Evolutionary conservation across 2,329 filamentous ascomycete species (phyloP).

Genomic region (Ophiocordyceps camponoti-floridani): DNA sequence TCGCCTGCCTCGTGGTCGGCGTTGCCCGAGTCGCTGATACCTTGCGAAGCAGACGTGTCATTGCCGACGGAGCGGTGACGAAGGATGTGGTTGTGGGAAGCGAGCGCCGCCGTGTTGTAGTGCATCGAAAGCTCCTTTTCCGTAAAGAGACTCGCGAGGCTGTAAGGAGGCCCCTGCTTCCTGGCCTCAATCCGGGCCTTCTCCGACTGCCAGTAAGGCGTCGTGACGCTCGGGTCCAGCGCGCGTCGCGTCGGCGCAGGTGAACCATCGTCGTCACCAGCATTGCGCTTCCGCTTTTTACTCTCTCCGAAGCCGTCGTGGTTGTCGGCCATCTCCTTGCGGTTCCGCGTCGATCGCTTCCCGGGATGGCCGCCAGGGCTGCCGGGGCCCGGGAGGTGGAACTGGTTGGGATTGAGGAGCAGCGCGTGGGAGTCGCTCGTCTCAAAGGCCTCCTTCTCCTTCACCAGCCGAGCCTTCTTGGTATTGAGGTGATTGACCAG

Average conservation of each 20-base stretch:
- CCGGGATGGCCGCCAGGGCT: slow-evolving; percentile 45
- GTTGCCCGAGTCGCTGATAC: slow-evolving; percentile 30
- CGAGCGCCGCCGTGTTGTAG: slow-evolving; percentile 43
- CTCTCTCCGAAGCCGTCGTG: slow-evolving; percentile 32
- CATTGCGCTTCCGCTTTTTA: slow-evolving; percentile 46
- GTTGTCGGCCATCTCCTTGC: slow-evolving; percentile 39
- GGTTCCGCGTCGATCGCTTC: slow-evolving; percentile 44
- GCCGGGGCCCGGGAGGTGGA: slow-evolving; percentile 44
- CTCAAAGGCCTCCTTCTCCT: slow-evolving; percentile 51
- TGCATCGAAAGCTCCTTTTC: slow-evolving; percentile 51
- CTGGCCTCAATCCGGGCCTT: slow-evolving; percentile 33
- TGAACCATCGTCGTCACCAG: slow-evolving; percentile 43
- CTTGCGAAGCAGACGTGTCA: slow-evolving; percentile 27
- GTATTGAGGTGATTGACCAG: slow-evolving; percentile 46
- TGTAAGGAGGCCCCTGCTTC: slow-evolving; percentile 42
- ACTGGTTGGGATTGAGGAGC: slow-evolving; percentile 50
- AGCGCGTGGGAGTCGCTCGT: slow-evolving; percentile 48
- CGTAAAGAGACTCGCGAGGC: slow-evolving; percentile 52
- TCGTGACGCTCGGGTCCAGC: slow-evolving; percentile 38
- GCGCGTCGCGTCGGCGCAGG: slow-evolving; percentile 37
- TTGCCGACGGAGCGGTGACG: slow-evolving; percentile 35
- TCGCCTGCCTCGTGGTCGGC: slow-evolving; percentile 29
- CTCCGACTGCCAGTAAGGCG: slow-evolving; percentile 44
- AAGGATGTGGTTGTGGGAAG: slow-evolving; percentile 42
- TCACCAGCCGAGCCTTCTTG: slow-evolving; percentile 45